Conservation (phyloP, 352 stramenopile genomes). For the Globisporangium viniferum region DNA sequence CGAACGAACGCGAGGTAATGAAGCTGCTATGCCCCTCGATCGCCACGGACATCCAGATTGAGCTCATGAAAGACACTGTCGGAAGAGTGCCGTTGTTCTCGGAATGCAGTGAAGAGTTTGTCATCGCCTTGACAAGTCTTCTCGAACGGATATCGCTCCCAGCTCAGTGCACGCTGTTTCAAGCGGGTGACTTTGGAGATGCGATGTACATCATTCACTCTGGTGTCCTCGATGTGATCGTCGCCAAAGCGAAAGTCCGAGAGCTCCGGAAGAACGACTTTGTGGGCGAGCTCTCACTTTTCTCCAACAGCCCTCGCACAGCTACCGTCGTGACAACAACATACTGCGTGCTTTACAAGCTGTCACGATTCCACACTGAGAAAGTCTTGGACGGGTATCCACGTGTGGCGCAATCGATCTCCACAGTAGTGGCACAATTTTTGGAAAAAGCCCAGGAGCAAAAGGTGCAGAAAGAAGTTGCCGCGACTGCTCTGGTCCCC, state of each 20-base stretch:
- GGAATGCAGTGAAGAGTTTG: slow-evolving; percentile 51
- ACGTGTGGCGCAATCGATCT: slow-evolving; percentile 30
- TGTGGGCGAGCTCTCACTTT: slow-evolving; percentile 72
- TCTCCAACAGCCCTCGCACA: slow-evolving; percentile 47
- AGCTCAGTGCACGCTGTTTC: slow-evolving; percentile 54
- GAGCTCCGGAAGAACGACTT: slow-evolving; percentile 71
- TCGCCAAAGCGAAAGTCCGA: slow-evolving; percentile 54
- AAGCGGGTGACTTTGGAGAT: slow-evolving; percentile 51
- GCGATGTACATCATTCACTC: slow-evolving; percentile 81
- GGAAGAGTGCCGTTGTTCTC: slow-evolving; percentile 54
- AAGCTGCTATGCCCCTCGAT: slow-evolving; percentile 70
- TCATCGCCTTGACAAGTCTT: slow-evolving; percentile 59
- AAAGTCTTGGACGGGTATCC: slow-evolving; percentile 55
- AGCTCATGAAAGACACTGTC: slow-evolving; percentile 52
- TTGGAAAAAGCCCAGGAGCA: slow-evolving; percentile 18
- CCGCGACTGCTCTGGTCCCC: neutral
- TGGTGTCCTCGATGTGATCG: slow-evolving; percentile 57
- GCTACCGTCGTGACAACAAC: slow-evolving; percentile 59
- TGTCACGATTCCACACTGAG: slow-evolving; percentile 62
- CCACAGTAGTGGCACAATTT: slow-evolving; percentile 19
- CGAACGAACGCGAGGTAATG: slow-evolving; percentile 66
- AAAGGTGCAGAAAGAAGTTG: slow-evolving; percentile 9
- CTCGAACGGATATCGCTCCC: slow-evolving; percentile 60
- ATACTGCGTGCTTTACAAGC: slow-evolving; percentile 66
- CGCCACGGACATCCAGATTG: slow-evolving; percentile 73